These are phyloP conservation scores for Colletotrichum liriopes DNA, from an alignment of 2,329 filamentous ascomycete genomes.

Conservation along the genomic window DNA sequence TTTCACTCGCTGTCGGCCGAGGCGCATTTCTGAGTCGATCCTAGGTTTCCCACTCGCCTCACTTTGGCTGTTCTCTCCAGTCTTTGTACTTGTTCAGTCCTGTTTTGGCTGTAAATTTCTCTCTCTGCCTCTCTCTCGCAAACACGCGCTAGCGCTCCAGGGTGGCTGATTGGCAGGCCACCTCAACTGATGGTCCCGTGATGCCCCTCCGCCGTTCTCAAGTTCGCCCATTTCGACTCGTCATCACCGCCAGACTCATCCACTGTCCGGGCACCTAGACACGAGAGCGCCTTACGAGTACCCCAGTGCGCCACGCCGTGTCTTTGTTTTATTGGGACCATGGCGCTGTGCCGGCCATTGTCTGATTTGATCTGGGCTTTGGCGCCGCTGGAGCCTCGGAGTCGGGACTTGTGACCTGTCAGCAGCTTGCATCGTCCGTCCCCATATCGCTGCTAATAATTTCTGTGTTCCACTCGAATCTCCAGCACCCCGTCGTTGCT, in stretches of 20 bases:
- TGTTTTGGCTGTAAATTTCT: background rate
- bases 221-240: conserved; percentile 6
- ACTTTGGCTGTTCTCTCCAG: background rate
- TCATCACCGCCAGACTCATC: conserved; percentile 20
- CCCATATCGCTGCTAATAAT: conserved; percentile 8
- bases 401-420: conserved; percentile 17
- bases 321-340: conserved; percentile 23
- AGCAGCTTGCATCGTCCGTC: conserved; percentile 7
- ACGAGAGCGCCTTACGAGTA: conserved; percentile 24
- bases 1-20: conserved; percentile 29
- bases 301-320: conserved; percentile 16
- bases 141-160: no score
- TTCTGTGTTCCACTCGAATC: conserved; percentile 32
- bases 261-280: background rate
- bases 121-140: no score
- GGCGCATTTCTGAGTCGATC: conserved; percentile 8
- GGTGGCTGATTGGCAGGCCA: conserved; percentile 7
- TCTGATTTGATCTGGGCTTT: conserved; percentile 10
- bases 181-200: conserved; percentile 25
- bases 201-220: conserved; percentile 1
- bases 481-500: conserved; percentile 8
- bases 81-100: background rate
- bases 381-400: background rate
- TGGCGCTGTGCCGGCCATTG: conserved; percentile 24
- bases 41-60: conserved; percentile 21